Base-by-base conservation (phyloP, 768 basidiomycete genomes). In the Panaeolus cyanescens region DNA sequence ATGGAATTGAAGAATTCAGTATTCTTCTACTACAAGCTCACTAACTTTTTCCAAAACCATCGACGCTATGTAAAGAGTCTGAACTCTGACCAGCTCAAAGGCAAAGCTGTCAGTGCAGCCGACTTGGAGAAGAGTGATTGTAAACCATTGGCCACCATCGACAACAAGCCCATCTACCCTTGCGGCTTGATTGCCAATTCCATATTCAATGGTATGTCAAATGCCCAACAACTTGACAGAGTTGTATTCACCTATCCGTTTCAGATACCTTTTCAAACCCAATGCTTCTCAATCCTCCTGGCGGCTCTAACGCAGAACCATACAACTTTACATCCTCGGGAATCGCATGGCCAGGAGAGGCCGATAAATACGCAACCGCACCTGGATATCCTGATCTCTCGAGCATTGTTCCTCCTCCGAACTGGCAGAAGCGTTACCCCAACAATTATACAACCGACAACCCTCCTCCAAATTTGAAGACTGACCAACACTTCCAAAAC, bases 171-270 rank as follows among this genome's bases (percentile, higher is more conserved):
- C 8, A 85, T 95, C 71, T 99, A 96, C 70, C 97, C 97, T 1
- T 99, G 97, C 67, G 97, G 97, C 37, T 80, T 99, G 64, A 96
- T 99, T 64, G 97, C 97, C 45, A 99, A 99, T 76, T 97, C 95
- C 1, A 36, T 95, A 9, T 99, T 98, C 81, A 99, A 99, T 70
- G 96, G 95, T 93, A 54, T 33, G 85, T 65, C 20, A 12, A 28
- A 28, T 20, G 32, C 42, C 33, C 59, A 39, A 13, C 32, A 31
- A 37, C 9, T 34, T 30, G 19, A 4, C 2, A 30, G 31, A 33
- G 42, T 28, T 58, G 34, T 57, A 36, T 31, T 65, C 54, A 59
- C 62, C 36, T 28, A 37, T 45, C 42, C 30, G 15, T 12, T 60
- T 6, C 67, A 96, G 96, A 98, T 71, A 93, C 95, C 1, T 93